A percentile compares a stretch with the other conserved stretches of the same genome.
phyloP scores from a whole-genome alignment of 805 yeast species.

The Schwanniomyces vanrijiae region DNA sequence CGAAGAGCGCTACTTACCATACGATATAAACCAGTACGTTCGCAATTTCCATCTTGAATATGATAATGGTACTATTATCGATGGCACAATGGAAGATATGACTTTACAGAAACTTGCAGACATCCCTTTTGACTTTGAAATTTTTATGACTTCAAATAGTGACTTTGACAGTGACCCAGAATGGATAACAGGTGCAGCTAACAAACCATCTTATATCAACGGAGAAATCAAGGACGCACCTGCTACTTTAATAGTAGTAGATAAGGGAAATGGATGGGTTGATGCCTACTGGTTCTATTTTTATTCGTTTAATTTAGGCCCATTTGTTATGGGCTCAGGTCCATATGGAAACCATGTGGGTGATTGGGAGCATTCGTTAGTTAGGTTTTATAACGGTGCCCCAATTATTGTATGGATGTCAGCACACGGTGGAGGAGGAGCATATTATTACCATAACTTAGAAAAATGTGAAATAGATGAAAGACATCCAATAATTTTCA shows the following conservation, averaged over 20 bases:
- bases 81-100: slow-evolving; percentile 32
- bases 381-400: slow-evolving; percentile 75
- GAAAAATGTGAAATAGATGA: slow-evolving; percentile 55
- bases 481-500: slow-evolving; percentile 70
- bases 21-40: slow-evolving; percentile 72
- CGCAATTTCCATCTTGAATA: slow-evolving; percentile 60
- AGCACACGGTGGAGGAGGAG: slow-evolving; percentile 97
- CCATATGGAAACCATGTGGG: slow-evolving; percentile 98
- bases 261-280: slow-evolving; percentile 91
- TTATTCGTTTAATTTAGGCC: slow-evolving; percentile 91
- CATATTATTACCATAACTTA: slow-evolving; percentile 72
- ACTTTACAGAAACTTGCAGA: slow-evolving; percentile 31
- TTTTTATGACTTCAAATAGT: slow-evolving; percentile 63
- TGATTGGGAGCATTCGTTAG: slow-evolving; percentile 96
- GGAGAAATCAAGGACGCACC: slow-evolving; percentile 80
- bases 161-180: slow-evolving; percentile 74
- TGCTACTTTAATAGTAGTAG: slow-evolving; percentile 77
- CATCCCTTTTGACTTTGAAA: slow-evolving; percentile 26
- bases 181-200: slow-evolving; percentile 77
- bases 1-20: slow-evolving; percentile 85
- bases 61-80: slow-evolving; percentile 44
- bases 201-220: slow-evolving; percentile 66
- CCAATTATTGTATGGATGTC: slow-evolving; percentile 94
- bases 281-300: slow-evolving; percentile 97
- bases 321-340: slow-evolving; percentile 95